Evolutionary conservation across 1,284 basidiomycete genomes (phyloP), one percentile per base, ranked within the genome.

Genomic region (Rugosomyces carneus): DNA sequence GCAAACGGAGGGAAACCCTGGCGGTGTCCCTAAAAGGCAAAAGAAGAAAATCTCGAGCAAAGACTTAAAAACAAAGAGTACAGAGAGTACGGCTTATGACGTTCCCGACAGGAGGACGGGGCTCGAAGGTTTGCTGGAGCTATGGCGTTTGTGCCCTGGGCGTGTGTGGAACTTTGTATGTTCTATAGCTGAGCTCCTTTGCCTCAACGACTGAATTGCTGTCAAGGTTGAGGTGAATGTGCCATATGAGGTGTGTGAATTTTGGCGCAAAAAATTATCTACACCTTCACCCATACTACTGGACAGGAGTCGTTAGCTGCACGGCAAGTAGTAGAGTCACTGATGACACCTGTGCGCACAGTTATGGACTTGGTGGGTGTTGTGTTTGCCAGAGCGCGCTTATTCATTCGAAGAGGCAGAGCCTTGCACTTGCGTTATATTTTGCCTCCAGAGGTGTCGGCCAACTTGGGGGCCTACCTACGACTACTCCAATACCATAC

Each of bases 51-150:
- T 62, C 49, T 60, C 62, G 49, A 34, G 9, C 41, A 44, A 21
- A 39, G 20, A 32, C 49, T 42, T 44, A 31, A 35, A n/a, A 40
- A 51, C 40, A 37, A 51, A 54, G 45, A 21, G 44, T 24, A 16
- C 42, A 3, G 48, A 54, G 13, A 55, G 61, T 29, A 57, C 63
- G 2, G 63, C 69, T 9, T 85, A 84, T 56, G 66, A 73, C 54
- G 94, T 96, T 0, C 95, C 95, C 0, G 96, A 99, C 64, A 75
- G 96, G 18, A 52, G 84, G 34, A 92, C 90, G 1, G 95, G 93
- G 0, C 66, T 85, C 4, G 69, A 80, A 47, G 89, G 91, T 50
- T 62, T 88, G 1, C 76, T 79, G 42, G 94, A 98, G 60, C 73
- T 99, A 20, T 69, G 75, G 16, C 61, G 63, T 35, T 53, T 93